Evolutionary conservation across 1,284 basidiomycete genomes (phyloP), one percentile per base, ranked within the genome.

Genomic region (Jaminaea rosea): DNA sequence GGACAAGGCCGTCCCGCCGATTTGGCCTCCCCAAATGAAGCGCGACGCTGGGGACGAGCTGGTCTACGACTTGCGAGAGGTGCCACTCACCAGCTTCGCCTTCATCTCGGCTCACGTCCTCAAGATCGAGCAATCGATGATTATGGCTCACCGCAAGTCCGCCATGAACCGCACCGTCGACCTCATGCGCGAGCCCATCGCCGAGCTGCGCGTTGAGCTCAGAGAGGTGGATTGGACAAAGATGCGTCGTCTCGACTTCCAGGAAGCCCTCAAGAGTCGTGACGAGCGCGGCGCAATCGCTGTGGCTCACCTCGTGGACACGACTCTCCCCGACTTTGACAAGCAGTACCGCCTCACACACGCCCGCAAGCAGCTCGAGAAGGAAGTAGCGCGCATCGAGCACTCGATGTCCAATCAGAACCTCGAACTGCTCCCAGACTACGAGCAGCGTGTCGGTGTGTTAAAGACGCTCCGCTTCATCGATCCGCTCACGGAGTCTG

Each of bases 371-470:
- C 70, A 82, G 8, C 77, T 97, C 34, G 80, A 82, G 57, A 79
- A 79, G 23, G 84, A 84, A 58, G 85, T 98, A 54, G 82, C 82
- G 26, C 39, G 39, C 1, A 44, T 60, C 13, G 42, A 61, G n/a
- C 53, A 62, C 26, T 63, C 62, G 1, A 82, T 96, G 26, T 94
- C 90, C 11, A 92, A 97, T 70, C 89, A 98, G 73, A 99, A 99
- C 70, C 78, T 98, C 55, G 94, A 96, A 70, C 81, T 98, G 37
- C 82, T 98, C 41, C 94, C 94, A 1, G 94, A 98, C 74, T 99
- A 97, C 75, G 87, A 97, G 72, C 89, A 92, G 71, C 81, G 93
- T 23, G 84, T 98, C 23, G 83, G 82, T 27, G 93, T 98, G 1
- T 80, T 99, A 44, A 86, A 93, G 69, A 86, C 88, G 49, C 80